Conservation (phyloP, 2,329 filamentous ascomycete species). For the Onygenales sp. region DNA sequence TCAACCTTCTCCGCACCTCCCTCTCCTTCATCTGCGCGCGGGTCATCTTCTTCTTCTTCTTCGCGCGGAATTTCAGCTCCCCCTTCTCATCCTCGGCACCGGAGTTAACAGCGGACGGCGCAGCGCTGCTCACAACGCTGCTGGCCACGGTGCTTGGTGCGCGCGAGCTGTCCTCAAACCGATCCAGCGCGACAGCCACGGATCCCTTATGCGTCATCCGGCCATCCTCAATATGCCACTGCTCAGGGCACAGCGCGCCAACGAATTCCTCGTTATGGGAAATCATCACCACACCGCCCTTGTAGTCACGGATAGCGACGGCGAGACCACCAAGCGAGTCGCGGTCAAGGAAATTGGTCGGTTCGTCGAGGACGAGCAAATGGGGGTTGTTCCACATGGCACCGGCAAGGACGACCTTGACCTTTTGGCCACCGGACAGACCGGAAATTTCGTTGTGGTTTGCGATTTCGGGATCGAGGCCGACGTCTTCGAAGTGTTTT, state of each 20-base stretch:
- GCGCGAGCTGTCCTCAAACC: slow-evolving; percentile 74
- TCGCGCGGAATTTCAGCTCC: slow-evolving; percentile 75
- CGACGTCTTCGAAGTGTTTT: slow-evolving; percentile 96
- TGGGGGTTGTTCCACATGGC: slow-evolving; percentile 99
- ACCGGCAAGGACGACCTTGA: slow-evolving; percentile 94
- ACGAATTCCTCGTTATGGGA: slow-evolving; percentile 99
- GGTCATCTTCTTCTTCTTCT: slow-evolving; percentile 98
- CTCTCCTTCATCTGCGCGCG: slow-evolving; percentile 92
- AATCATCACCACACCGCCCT: slow-evolving; percentile 97
- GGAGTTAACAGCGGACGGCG: slow-evolving; percentile 60
- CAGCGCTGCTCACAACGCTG: slow-evolving; percentile 51
- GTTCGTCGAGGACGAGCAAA: slow-evolving; percentile 92
- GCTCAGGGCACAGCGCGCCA: slow-evolving; percentile 86
- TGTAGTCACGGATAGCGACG: slow-evolving; percentile 97
- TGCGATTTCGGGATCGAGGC: slow-evolving; percentile 92
- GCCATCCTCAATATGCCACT: slow-evolving; percentile 88
- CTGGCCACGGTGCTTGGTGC: slow-evolving; percentile 46
- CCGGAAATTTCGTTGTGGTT: slow-evolving; percentile 98
- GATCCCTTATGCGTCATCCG: slow-evolving; percentile 76
- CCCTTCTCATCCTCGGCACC: slow-evolving; percentile 67
- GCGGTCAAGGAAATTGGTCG: slow-evolving; percentile 97
- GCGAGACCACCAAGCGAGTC: slow-evolving; percentile 93
- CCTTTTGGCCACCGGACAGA: slow-evolving; percentile 92
- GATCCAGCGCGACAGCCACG: slow-evolving; percentile 62
- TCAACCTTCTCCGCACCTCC: slow-evolving; percentile 73